Evolutionary conservation across 2,329 filamentous ascomycete genomes (phyloP).

Genomic region (Monosporascus sp.): DNA sequence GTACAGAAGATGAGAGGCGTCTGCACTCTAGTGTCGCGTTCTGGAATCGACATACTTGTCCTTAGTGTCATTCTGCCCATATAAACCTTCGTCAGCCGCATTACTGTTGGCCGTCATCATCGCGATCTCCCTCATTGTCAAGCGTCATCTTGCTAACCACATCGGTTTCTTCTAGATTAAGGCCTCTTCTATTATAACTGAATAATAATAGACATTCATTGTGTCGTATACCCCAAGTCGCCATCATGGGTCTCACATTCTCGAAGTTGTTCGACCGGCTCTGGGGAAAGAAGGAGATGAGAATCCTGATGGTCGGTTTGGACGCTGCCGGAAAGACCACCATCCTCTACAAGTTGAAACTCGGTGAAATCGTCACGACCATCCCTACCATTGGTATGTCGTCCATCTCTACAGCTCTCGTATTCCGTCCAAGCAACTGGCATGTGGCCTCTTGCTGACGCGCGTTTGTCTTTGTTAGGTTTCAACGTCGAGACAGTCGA

Average conservation of each 20-base stretch:
- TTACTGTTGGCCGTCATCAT: neutral
- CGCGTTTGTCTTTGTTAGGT: conserved; percentile 43
- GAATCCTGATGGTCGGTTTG: conserved; percentile 99
- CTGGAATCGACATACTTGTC: neutral
- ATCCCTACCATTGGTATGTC: conserved; percentile 92
- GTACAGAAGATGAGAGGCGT: conserved; percentile 1
- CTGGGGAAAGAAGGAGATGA: conserved; percentile 99
- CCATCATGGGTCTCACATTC: conserved; percentile 95
- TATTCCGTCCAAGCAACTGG: neutral
- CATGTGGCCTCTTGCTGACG: conserved; percentile 12
- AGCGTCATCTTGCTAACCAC: conserved; percentile 3
- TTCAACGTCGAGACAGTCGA: conserved; percentile 99
- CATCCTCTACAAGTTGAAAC: conserved; percentile 99
- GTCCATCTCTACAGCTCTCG: neutral
- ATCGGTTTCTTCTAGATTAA: conserved; percentile 8
- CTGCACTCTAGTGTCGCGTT: neutral
- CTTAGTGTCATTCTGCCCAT: neutral
- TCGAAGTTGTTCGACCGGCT: conserved; percentile 95
- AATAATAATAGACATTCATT: conserved; percentile 25
- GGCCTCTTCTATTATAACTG: conserved; percentile 11
- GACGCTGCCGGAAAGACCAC: conserved; percentile 99
- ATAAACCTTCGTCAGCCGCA: neutral
- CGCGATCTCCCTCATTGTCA: neutral
- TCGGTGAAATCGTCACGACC: conserved; percentile 97
- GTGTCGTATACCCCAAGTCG: conserved; percentile 42